Evolutionary conservation across 2,329 filamentous ascomycete genomes (phyloP).

Genomic region (Ceratocystis smalleyi): DNA sequence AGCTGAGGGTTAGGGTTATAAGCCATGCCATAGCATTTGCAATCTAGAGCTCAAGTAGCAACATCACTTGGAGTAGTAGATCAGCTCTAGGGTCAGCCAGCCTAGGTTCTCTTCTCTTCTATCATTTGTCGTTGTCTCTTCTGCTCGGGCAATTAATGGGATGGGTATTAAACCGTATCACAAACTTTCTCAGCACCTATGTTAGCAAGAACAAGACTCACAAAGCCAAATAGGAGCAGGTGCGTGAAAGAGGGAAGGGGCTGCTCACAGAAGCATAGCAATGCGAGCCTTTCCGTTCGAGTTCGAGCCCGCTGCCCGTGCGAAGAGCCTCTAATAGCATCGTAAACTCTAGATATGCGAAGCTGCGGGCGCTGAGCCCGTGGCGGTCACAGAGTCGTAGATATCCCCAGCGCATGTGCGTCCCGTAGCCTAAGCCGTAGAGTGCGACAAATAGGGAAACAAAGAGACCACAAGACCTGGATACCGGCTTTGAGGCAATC

Average conservation of each 20-base stretch:
- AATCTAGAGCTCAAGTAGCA: too few species aligned
- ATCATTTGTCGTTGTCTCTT: background rate
- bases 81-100: background rate
- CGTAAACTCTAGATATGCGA: slow-evolving; percentile 22
- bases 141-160: background rate
- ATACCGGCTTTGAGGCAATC: slow-evolving; percentile 24
- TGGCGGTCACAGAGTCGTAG: slow-evolving; percentile 28
- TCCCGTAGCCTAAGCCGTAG: slow-evolving; percentile 29
- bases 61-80: too few species aligned
- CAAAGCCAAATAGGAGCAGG: slow-evolving; percentile 25
- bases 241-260: slow-evolving; percentile 20
- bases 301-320: slow-evolving; percentile 35
- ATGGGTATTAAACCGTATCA: background rate
- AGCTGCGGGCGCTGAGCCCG: slow-evolving; percentile 29
- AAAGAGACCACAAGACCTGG: slow-evolving; percentile 18
- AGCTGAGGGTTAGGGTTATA: background rate
- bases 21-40: too few species aligned
- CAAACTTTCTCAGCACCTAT: slow-evolving; percentile 20
- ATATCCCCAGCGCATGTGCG: slow-evolving; percentile 25
- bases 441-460: slow-evolving; percentile 21
- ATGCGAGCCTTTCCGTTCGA: slow-evolving; percentile 36
- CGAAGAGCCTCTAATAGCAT: slow-evolving; percentile 23
- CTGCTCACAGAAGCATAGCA: slow-evolving; percentile 26
- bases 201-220: slow-evolving; percentile 26
- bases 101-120: too few species aligned